Evolutionary conservation across 2,329 filamentous ascomycete species (phyloP), one percentile per base, ranked within the genome.

Genomic region (Keithomyces neogunnii): DNA sequence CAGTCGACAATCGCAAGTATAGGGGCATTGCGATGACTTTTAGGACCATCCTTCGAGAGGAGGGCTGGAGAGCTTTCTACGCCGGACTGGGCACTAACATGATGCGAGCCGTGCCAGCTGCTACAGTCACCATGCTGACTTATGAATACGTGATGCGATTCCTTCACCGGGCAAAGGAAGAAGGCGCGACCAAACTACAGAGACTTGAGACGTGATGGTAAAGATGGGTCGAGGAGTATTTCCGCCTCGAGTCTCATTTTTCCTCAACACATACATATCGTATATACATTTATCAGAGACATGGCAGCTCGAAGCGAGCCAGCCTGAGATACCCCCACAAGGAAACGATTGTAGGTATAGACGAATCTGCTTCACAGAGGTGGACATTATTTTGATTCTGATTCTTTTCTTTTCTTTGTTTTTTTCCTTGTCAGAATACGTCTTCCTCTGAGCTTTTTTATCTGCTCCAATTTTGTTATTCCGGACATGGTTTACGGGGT

Each of bases 21-120:
- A 79, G 75, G 57, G 93, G 93, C 44, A 81, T 96, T 35, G 68
- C 91, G 44, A 84, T 80, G 63, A 96, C 92, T 0, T 92, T 86
- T 67, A 82, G 84, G 55, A 91, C 85, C 3, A 97, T 99, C 55
- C 72, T 96, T 38, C 75, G 74, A 35, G 93, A 99, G 68, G 93
- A 99, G 69, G 93, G 93, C 5, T 96, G 92, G 91, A 80, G 87
- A 55, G 92, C 92, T 3, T 97, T 99, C 62, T 99, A 99, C 66
- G 92, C 91, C 29, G 93, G 93, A 36, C 89, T 99, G 76, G 93
- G 93, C 38, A 96, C 92, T 47, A 99, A 99, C 70, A 88, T 99
- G 82, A 89, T 97, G 76, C 82, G 93, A 51, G 93, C 93, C 6
- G 86, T 99, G 10, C 93, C 93, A 33, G 90, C 93, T 28, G 92